A percentile compares a stretch with the other conserved stretches of the same genome.
These are phyloP conservation scores for Talaromyces piceae DNA, from an alignment of 2,329 filamentous ascomycete species.

Conservation along the genomic window DNA sequence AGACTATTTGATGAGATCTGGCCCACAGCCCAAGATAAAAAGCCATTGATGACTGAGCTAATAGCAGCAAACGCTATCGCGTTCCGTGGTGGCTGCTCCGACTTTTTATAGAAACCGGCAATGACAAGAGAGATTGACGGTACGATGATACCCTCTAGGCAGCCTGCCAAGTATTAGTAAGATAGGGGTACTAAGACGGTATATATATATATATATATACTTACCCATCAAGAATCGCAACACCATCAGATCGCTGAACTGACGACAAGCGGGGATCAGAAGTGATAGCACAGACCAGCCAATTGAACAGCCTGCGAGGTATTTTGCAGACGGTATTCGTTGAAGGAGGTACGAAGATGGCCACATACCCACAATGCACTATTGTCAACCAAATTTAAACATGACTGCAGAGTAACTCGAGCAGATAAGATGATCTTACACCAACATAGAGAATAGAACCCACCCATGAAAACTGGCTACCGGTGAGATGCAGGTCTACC, in stretches of 20 bases:
- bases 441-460: slow-evolving; percentile 26
- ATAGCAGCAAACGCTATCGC: slow-evolving; percentile 32
- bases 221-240: slow-evolving; percentile 29
- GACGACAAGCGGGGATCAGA: slow-evolving; percentile 7
- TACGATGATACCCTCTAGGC: slow-evolving; percentile 27
- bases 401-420: background rate
- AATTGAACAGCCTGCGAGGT: slow-evolving; percentile 10
- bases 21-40: slow-evolving; percentile 45
- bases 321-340: slow-evolving; percentile 28
- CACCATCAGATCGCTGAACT: slow-evolving; percentile 8
- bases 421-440: slow-evolving; percentile 5
- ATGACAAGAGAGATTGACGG: slow-evolving; percentile 30
- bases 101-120: slow-evolving; percentile 33
- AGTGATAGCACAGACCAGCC: slow-evolving; percentile 10
- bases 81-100: slow-evolving; percentile 30
- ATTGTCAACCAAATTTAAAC: too few relatives aligned
- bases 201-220: background rate
- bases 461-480: slow-evolving; percentile 46
- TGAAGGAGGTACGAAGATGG: slow-evolving; percentile 37
- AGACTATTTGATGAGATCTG: slow-evolving; percentile 41
- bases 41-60: slow-evolving; percentile 23
- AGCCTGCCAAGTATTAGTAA: slow-evolving; percentile 8
- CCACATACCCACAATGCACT: slow-evolving; percentile 42
- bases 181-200: background rate
- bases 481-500: slow-evolving; percentile 40